These are phyloP conservation scores for Ophiocordyceps camponoti-rufipedis DNA, from an alignment of 2,329 filamentous ascomycete species.

Conservation along the genomic window DNA sequence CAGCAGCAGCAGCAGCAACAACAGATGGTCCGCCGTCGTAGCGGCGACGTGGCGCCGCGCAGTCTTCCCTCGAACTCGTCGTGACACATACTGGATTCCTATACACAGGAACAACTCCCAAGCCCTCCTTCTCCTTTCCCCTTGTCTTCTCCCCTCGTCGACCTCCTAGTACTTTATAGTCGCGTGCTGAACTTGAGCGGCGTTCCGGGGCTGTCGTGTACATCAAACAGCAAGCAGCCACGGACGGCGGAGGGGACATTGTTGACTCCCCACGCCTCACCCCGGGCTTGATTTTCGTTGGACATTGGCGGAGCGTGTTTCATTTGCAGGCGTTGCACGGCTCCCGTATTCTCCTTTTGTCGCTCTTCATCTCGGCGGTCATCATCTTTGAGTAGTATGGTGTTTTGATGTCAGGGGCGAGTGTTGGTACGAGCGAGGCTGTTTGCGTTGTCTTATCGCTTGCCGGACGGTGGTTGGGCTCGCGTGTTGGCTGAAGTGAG, in stretches of 20 bases:
- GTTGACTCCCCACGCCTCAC: neutral
- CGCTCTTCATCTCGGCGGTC: neutral
- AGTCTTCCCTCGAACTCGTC: constrained; percentile 31
- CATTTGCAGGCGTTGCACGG: constrained; percentile 1
- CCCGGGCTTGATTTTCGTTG: neutral
- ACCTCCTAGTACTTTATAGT: neutral
- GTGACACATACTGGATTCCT: neutral
- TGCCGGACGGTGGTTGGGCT: too few species aligned
- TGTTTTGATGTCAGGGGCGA: too few species aligned
- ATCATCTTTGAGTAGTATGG: neutral
- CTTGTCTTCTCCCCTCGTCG: neutral
- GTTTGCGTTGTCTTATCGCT: too few species aligned
- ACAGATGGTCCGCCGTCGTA: constrained; percentile 24
- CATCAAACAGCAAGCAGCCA: neutral
- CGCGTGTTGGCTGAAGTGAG: too few species aligned
- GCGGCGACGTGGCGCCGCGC: constrained; percentile 36
- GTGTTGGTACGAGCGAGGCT: too few species aligned
- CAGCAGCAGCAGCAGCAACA: constrained; percentile 22
- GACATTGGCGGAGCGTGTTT: neutral
- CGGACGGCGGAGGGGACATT: too few species aligned
- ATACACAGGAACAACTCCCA: neutral
- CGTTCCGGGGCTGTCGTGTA: neutral
- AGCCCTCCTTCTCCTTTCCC: neutral
- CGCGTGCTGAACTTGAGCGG: neutral
- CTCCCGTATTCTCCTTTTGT: neutral